Evolutionary conservation across 495 filamentous ascomycete species (phyloP).

Genomic region (Parachaetomium inaequale): DNA sequence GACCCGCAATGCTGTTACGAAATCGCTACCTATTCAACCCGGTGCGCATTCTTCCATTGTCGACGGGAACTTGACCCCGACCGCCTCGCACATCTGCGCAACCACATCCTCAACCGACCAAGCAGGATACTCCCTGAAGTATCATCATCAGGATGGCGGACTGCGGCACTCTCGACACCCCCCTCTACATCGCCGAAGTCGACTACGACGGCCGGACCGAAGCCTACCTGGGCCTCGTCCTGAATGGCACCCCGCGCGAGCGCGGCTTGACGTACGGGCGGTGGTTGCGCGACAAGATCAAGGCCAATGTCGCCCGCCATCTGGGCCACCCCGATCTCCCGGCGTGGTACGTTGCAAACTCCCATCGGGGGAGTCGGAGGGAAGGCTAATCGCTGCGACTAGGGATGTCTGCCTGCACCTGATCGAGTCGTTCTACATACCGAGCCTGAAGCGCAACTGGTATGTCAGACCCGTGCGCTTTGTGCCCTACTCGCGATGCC

Average conservation of each 20-base stretch:
- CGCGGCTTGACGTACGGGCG: not conserved
- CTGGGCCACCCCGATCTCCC: not conserved
- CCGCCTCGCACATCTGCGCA: not conserved
- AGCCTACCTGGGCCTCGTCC: not conserved
- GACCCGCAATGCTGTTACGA: not conserved
- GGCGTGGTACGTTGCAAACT: not conserved
- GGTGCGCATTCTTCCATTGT: not conserved
- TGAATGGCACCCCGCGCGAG: not conserved
- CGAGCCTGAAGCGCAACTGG: not conserved
- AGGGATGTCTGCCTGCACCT: not conserved
- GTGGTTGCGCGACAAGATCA: slow-evolving; percentile 1
- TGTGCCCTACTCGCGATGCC: too few species aligned
- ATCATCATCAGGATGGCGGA: not conserved
- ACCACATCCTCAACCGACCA: not conserved
- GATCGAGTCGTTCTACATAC: not conserved
- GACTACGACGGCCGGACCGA: not conserved
- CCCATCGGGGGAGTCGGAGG: not conserved
- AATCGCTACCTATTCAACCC: not conserved
- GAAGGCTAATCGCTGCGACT: not conserved
- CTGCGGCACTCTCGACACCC: not conserved
- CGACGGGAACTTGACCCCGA: not conserved
- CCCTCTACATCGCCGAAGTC: not conserved
- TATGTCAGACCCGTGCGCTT: too few species aligned
- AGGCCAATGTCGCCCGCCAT: not conserved
- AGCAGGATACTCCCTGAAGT: not conserved